Evolutionary conservation across 192 early-diverging fungal genomes (phyloP), one percentile per base, ranked within the genome.

Genomic region (Gigaspora rosea): DNA sequence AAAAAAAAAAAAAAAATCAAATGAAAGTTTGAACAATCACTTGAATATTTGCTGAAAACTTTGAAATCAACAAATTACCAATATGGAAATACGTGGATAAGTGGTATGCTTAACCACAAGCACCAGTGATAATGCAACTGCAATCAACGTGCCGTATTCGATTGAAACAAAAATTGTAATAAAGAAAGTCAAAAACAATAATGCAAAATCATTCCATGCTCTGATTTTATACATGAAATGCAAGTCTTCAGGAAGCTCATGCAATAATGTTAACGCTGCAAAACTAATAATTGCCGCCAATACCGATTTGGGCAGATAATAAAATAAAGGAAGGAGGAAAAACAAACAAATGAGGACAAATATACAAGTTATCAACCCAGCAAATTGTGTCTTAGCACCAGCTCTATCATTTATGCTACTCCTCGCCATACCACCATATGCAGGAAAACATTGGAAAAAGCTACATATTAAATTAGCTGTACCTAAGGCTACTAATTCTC

Each of bases 401-500:
- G 96, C 94, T 46, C 90, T 88, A 80, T 98, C 96, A 78, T 97
- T 98, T 64, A 99, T 92, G 75, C 94, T 94, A 72, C 94, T 95
- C 68, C 98, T 89, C 3, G 96, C 92, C 52, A 99, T 87, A 35
- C 94, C 95, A 13, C 95, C 97, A 81, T 95, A 97, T 10, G 94
- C 94, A 2, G 95, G 95, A 63, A 84, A 86, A 18, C 82, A 72
- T 75, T 85, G 82, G 76, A 98, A 96, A 0, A 94, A 82, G 22
- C 92, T 90, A 41, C 94, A 93, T 52, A 95, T 71, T 41, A 95
- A 87, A 73, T 98, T 99, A 65, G 91, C 86, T n/a, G 92, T 82
- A 35, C 97, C 97, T 73, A 99, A 83, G 4, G 97, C 97, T 50
- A 99, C 97, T 47, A 99, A 86, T 82, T 99, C 97, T 52, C 97